Base-by-base conservation (phyloP, 768 basidiomycete genomes). In the Amanita pseudoporphyria region DNA sequence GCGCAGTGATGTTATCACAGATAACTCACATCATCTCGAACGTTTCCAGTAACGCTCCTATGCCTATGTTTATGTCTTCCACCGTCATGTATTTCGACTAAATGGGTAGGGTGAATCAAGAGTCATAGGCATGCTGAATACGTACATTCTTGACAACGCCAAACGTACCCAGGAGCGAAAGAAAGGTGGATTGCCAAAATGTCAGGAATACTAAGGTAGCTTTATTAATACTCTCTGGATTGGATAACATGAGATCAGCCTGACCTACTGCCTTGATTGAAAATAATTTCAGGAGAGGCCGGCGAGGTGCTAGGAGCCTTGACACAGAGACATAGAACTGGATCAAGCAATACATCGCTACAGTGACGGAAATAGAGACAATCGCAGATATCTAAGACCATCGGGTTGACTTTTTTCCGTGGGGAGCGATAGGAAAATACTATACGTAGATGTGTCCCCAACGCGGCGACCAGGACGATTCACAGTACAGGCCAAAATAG, bases 311-410 rank as follows among this genome's bases (percentile, higher is more conserved):
- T n/a, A 89, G 67, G 38, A 77, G 67, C 10, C 62, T 63, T 6
- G 78, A 63, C 13, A 87, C 70, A 0, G 77, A 64, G 6, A 85
- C 54, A 57, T 84, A 87, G 14, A 90, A 65, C 59, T 88, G 86
- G 18, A 89, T 65, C 51, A 85, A 62, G 59, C 82, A 84, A 60
- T 84, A 89, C 84, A 87, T 87, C 28, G 84, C 83, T 47, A 87
- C 59, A 0, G 84, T 75, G 14, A 90, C 85, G 0, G 84, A 86
- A 32, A 83, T 56, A 1, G 84, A 84, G 33, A 86, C 76, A 38
- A 83, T 64, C 31, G 74, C 58, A 3, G 71, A 69, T 51, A 84
- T 79, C 82, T 83, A 49, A 5, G 37, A 24, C 2, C n/a, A 16
- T 28, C 26, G 4, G 9, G 9, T 28, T 43, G 7, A 3, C 44